Evolutionary conservation across 2,329 filamentous ascomycete genomes (phyloP).

Genomic region (Monosporascus sp.): DNA sequence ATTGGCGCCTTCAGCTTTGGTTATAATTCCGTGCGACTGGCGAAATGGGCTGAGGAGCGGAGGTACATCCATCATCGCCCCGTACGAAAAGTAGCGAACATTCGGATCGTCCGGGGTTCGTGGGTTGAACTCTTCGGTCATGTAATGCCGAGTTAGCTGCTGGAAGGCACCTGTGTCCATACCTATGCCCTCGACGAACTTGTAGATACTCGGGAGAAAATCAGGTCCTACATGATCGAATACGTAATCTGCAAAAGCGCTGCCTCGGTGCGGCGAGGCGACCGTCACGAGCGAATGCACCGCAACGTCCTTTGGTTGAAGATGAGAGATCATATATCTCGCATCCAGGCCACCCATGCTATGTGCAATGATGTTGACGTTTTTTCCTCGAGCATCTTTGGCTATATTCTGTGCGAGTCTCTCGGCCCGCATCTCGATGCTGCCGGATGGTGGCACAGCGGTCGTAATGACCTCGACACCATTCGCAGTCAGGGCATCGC

Average conservation of each 20-base stretch:
- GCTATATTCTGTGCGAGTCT: slow-evolving; percentile 53
- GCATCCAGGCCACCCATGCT: slow-evolving; percentile 63
- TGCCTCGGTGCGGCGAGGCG: slow-evolving; percentile 52
- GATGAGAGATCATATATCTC: slow-evolving; percentile 58
- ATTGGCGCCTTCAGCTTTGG: slow-evolving; percentile 52
- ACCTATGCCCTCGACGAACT: slow-evolving; percentile 44
- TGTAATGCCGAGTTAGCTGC: slow-evolving; percentile 56
- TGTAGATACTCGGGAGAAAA: slow-evolving; percentile 51
- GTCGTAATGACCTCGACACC: slow-evolving; percentile 54
- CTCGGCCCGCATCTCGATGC: slow-evolving; percentile 56
- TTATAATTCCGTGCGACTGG: slow-evolving; percentile 46
- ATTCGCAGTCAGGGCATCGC: slow-evolving; percentile 49
- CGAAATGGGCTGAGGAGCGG: slow-evolving; percentile 63
- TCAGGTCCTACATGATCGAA: slow-evolving; percentile 42
- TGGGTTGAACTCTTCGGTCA: slow-evolving; percentile 56
- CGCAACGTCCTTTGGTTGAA: slow-evolving; percentile 41
- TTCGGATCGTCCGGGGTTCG: slow-evolving; percentile 45
- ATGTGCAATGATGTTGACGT: slow-evolving; percentile 74
- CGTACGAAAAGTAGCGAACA: slow-evolving; percentile 60
- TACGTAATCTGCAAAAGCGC: slow-evolving; percentile 50
- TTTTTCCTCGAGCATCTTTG: slow-evolving; percentile 38
- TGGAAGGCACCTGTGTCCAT: slow-evolving; percentile 56
- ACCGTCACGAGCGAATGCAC: slow-evolving; percentile 51
- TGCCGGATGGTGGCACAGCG: slow-evolving; percentile 56
- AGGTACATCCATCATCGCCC: slow-evolving; percentile 45